These are phyloP conservation scores for Ceratocystis lukuohia DNA, from an alignment of 2,329 filamentous ascomycete genomes.

Conservation along the genomic window DNA sequence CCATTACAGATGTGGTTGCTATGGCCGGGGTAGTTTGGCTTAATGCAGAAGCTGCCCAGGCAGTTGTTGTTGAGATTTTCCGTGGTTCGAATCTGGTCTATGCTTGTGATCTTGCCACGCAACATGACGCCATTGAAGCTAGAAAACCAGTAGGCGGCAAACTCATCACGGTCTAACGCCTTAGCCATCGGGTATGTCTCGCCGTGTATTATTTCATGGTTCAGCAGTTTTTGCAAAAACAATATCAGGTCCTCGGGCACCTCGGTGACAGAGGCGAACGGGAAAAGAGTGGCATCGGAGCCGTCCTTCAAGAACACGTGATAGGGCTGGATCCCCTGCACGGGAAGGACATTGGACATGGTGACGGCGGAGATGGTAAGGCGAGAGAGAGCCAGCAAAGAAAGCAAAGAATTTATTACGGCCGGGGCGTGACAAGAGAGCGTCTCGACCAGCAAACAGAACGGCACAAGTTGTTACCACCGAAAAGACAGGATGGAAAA, in stretches of 20 bases:
- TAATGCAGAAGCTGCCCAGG: slow-evolving; percentile 84
- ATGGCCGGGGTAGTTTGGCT: slow-evolving; percentile 82
- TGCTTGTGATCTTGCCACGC: slow-evolving; percentile 54
- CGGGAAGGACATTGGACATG: slow-evolving; percentile 49
- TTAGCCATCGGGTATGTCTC: slow-evolving; percentile 87
- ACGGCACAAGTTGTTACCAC: not conserved
- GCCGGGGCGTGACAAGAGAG: not conserved
- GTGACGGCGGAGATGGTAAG: not conserved
- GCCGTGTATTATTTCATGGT: slow-evolving; percentile 80
- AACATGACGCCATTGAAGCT: slow-evolving; percentile 84
- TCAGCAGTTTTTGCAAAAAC: slow-evolving; percentile 72
- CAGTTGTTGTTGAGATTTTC: slow-evolving; percentile 73
- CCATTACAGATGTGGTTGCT: slow-evolving; percentile 87
- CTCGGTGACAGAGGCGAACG: slow-evolving; percentile 62
- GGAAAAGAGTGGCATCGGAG: slow-evolving; percentile 72
- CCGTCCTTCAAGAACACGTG: slow-evolving; percentile 62
- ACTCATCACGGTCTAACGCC: slow-evolving; percentile 57
- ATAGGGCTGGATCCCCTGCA: slow-evolving; percentile 48
- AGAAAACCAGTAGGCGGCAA: slow-evolving; percentile 78
- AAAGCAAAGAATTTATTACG: not conserved
- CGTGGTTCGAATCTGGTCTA: slow-evolving; percentile 28
- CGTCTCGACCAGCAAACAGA: not conserved
- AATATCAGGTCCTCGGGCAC: slow-evolving; percentile 62
- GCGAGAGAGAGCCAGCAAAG: not conserved
- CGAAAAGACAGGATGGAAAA: not conserved